Conservation (phyloP, 345 rosid genomes). For the Turnera subulata region DNA sequence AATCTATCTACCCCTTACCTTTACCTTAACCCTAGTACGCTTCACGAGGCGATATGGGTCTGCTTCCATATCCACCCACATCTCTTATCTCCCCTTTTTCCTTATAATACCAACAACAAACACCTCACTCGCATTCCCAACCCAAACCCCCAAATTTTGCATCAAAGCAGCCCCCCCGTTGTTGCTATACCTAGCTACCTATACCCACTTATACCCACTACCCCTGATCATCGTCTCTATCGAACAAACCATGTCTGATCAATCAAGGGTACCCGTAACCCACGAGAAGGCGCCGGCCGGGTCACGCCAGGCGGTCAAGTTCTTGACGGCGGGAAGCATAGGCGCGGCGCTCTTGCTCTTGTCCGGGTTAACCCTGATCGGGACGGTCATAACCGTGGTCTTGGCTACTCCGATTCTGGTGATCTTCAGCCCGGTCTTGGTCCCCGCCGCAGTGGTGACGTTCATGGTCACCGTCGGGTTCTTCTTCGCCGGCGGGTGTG, state of each 20-base stretch:
- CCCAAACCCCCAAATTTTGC: neutral
- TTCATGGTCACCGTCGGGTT: slow-evolving; percentile 36
- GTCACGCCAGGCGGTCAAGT: slow-evolving; percentile 37
- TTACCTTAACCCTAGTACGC: neutral
- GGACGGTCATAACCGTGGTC: slow-evolving; percentile 49
- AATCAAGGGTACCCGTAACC: slow-evolving; percentile 7
- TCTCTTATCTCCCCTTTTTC: neutral
- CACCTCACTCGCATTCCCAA: neutral
- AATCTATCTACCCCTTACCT: no score
- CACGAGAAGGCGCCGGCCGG: slow-evolving; percentile 4
- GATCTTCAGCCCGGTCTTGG: slow-evolving; percentile 54
- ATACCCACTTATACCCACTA: neutral
- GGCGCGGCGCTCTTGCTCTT: slow-evolving; percentile 35
- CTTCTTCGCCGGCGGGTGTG: slow-evolving; percentile 51
- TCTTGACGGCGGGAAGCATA: slow-evolving; percentile 44
- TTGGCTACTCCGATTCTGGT: slow-evolving; percentile 56
- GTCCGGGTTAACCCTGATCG: slow-evolving; percentile 49
- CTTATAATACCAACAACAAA: neutral
- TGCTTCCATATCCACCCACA: neutral
- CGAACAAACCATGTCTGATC: slow-evolving; percentile 19
- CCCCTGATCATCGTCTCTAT: neutral
- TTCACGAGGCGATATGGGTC: neutral
- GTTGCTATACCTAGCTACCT: no score
- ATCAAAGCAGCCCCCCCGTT: no score
- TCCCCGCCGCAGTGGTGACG: slow-evolving; percentile 45